Evolutionary conservation across 2,329 filamentous ascomycete genomes (phyloP), one percentile per base, ranked within the genome.

Genomic region (Sporothrix pseudoabietina): DNA sequence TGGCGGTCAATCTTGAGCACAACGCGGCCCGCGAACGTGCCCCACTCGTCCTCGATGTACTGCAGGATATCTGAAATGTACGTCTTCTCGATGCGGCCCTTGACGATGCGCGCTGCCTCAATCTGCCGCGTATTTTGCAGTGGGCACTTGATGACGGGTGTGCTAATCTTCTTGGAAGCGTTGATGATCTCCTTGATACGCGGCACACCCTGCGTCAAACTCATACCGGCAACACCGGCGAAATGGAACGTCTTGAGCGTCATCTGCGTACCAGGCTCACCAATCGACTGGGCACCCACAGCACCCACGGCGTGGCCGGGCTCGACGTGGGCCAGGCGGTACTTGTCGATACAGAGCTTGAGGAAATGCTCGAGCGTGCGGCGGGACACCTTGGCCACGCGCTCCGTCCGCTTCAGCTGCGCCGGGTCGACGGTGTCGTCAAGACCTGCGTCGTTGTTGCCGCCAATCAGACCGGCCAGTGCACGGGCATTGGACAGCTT

Each of bases 101-200:
- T 97, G 77, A 97, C 95, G 55, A 97, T 90, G 44, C 91, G 90
- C n/a, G 95, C 96, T 1, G 92, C 93, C 76, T 91, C 88, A 72
- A 96, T 89, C 76, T 91, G 88, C 72, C 87, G 84, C 74, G 90
- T 89, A 79, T 94, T 96, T 76, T 93, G 87, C 5, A 98, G 86
- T 4, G 93, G 91, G 79, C 96, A 98, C 6, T 89, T 90, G 77
- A 99, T 97, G 79, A 99, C 92, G 0, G 96, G 96, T 0, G 96
- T 99, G 81, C 92, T 97, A 82, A 99, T 99, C 69, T 86, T 85
- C 81, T 94, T 97, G 9, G 94, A 97, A 6, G 96, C 96, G 83
- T 99, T 99, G 89, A 99, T 99, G 77, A 99, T 99, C 86, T 99
- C 96, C 84, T 99, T 99, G 85, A 99, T 99, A 90, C 96, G 95